These are phyloP conservation scores for Phaeomoniella chlamydospora DNA, from an alignment of 2,329 filamentous ascomycete genomes.

Conservation along the genomic window DNA sequence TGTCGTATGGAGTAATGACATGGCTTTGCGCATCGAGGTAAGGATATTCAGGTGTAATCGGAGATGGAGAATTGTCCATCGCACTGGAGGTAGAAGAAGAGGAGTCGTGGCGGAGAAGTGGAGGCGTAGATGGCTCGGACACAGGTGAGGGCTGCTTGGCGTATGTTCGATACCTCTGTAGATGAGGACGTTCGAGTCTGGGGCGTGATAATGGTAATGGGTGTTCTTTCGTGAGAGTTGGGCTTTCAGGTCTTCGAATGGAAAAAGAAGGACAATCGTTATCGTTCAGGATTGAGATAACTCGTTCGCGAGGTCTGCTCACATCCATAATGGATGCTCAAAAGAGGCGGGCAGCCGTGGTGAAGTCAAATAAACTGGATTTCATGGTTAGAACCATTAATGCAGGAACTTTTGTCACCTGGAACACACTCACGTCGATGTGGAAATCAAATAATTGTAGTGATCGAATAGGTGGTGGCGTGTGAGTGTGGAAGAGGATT, in stretches of 20 bases:
- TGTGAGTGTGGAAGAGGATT: too few relatives aligned
- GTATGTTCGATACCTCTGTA: background rate
- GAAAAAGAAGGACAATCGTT: slow-evolving; percentile 31
- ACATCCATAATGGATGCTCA: slow-evolving; percentile 13
- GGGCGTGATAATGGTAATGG: background rate
- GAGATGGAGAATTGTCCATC: slow-evolving; percentile 14
- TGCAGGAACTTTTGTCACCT: too few relatives aligned
- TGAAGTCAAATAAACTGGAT: background rate
- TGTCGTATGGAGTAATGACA: slow-evolving; percentile 9
- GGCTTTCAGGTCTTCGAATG: slow-evolving; percentile 16
- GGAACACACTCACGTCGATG: background rate
- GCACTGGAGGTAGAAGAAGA: slow-evolving; percentile 10
- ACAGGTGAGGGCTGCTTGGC: slow-evolving; percentile 6
- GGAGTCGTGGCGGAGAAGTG: slow-evolving; percentile 8
- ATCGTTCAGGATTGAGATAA: slow-evolving; percentile 29
- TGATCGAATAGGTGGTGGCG: too few relatives aligned
- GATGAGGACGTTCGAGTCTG: background rate
- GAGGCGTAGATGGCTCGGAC: slow-evolving; percentile 6
- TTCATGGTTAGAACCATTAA: too few relatives aligned
- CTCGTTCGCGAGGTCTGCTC: slow-evolving; percentile 10
- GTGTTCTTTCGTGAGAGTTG: background rate
- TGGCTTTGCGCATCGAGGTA: slow-evolving; percentile 7
- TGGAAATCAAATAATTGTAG: too few relatives aligned
- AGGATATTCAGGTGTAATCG: slow-evolving; percentile 11
- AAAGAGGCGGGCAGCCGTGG: slow-evolving; percentile 9